Evolutionary conservation across 2,329 filamentous ascomycete species (phyloP), one percentile per base, ranked within the genome.

Genomic region (Ascocoryne sarcoides): DNA sequence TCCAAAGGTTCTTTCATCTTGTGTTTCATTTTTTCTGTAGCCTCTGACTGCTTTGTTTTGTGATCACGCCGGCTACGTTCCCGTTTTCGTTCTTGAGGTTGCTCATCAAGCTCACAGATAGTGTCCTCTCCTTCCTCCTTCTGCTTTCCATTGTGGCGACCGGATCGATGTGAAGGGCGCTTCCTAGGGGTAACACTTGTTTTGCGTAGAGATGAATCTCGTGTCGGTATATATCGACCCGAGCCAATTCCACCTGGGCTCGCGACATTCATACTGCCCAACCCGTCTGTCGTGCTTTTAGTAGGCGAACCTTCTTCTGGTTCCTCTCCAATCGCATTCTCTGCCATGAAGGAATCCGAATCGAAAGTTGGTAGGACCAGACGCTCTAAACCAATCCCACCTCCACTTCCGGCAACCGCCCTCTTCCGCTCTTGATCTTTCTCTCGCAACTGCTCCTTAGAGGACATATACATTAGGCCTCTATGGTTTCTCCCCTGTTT

Each of bases 401-500:
- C 71, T 17, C 61, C 57, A 28, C 63, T 53, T 35, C 65, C 64
- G 45, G 64, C 50, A 49, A 63, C 70, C n/a, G 63, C 54, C 30
- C 77, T 69, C 53, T 75, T 81, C 50, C 73, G 72, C 47, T 83
- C 78, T 3, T 63, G 63, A 47, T 83, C 79, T 48, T 70, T 77
- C 37, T 78, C 75, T 33, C 73, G 70, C 33, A 85, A 62, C 20
- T 71, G 69, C 58, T 86, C 82, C 55, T 75, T 80, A 33, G 82
- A 85, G 62, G 72, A 79, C 79, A 82, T 84, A 54, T 84, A 84
- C 72, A 80, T 78, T 54, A 84, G 62, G 3, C 78, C 73, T 56
- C 72, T 75, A 46, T 72, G 61, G 42, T 64, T 65, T 19, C 76
- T 68, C 2, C 60, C 60, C 30, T 69, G 63, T 55, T 75, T 80